phyloP scores from a whole-genome alignment of 2,329 filamentous ascomycete genomes.

The Alternaria tenuissima region DNA sequence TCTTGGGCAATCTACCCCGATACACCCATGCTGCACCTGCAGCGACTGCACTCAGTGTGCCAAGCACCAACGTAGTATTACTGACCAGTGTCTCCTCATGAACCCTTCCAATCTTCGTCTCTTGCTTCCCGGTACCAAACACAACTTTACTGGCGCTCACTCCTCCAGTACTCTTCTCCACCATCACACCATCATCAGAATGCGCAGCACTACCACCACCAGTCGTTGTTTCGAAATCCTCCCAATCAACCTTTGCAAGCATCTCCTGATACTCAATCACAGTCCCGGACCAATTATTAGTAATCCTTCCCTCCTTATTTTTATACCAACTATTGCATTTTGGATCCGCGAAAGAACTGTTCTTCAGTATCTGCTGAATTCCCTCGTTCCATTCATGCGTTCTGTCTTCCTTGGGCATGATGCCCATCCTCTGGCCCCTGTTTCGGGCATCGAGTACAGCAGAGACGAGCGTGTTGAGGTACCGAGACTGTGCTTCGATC shows the following conservation, averaged over 20 bases:
- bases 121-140: conserved; percentile 44
- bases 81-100: conserved; percentile 56
- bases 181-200: background rate
- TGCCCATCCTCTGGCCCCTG: conserved; percentile 51
- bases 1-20: conserved; percentile 22
- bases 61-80: conserved; percentile 48
- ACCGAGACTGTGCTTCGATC: conserved; percentile 66
- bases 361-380: conserved; percentile 56
- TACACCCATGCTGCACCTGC: conserved; percentile 47
- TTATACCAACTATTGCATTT: conserved; percentile 67
- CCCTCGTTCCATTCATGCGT: conserved; percentile 57
- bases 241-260: conserved; percentile 54
- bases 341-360: conserved; percentile 62
- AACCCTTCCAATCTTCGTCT: conserved; percentile 53
- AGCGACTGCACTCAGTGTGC: conserved; percentile 47
- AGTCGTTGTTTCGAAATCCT: conserved; percentile 52
- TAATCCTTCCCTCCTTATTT: conserved; percentile 61
- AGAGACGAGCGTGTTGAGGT: conserved; percentile 61
- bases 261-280: conserved; percentile 65
- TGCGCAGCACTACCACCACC: background rate
- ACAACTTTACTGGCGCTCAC: conserved; percentile 44
- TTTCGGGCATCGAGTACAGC: conserved; percentile 58
- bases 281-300: conserved; percentile 65
- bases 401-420: conserved; percentile 55
- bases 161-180: background rate